Evolutionary conservation across 345 rosid species (phyloP).

Genomic region (Lepidium didymum): DNA sequence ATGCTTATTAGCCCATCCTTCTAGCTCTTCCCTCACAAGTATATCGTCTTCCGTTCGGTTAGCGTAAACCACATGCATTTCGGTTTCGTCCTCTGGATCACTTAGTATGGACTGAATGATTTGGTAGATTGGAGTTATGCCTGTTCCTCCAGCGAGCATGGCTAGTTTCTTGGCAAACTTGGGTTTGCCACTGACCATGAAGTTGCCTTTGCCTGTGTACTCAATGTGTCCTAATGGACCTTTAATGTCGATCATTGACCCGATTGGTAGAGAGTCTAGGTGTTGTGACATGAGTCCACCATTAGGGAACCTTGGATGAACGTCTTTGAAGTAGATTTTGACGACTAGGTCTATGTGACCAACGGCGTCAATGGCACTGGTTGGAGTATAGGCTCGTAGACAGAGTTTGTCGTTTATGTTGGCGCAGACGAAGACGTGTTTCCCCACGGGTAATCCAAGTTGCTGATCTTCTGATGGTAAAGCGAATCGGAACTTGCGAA

Average conservation of each 20-base stretch:
- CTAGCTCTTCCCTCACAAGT: constrained; percentile 69
- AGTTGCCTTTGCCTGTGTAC: constrained; percentile 64
- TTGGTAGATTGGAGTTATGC: constrained; percentile 87
- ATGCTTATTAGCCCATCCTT: constrained; percentile 60
- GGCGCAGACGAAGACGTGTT: constrained; percentile 78
- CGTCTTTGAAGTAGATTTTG: constrained; percentile 69
- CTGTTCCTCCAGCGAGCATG: constrained; percentile 94
- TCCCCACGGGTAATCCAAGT: constrained; percentile 76
- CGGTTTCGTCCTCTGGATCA: constrained; percentile 74
- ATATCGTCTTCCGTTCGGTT: constrained; percentile 87
- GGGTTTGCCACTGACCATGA: constrained; percentile 66
- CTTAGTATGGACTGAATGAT: constrained; percentile 63
- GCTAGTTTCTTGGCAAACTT: constrained; percentile 72
- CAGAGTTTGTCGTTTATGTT: constrained; percentile 56
- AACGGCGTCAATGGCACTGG: constrained; percentile 48
- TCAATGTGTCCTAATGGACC: constrained; percentile 91
- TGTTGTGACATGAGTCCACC: constrained; percentile 89
- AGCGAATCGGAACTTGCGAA: constrained; percentile 55
- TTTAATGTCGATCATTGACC: constrained; percentile 58
- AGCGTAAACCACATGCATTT: constrained; percentile 77
- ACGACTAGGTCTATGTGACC: constrained; percentile 81
- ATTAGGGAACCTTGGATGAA: constrained; percentile 69
- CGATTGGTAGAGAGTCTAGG: constrained; percentile 59
- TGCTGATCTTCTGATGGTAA: constrained; percentile 63
- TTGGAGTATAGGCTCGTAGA: constrained; percentile 88